Evolutionary conservation across 352 stramenopile genomes (phyloP), one percentile per base, ranked within the genome.

Genomic region (Phytopythium montanum): DNA sequence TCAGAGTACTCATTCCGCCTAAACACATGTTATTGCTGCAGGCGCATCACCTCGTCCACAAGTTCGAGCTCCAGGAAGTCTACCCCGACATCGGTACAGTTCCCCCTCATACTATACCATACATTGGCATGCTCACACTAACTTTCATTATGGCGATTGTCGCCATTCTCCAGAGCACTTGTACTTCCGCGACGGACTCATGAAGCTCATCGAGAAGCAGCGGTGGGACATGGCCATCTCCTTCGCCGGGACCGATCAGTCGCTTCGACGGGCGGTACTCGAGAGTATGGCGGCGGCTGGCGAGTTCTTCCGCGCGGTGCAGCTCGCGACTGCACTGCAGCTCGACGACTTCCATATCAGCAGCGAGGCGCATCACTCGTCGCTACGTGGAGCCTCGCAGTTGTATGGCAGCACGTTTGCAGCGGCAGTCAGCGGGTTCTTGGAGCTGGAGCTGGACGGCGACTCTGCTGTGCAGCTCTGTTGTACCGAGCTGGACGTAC

Each of bases 181-280:
- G 26, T 90, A 88, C 54, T 85, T 68, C 29, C 76, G 79, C 23
- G 81, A 88, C 60, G 69, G 73, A 7, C 42, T 90, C 33, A 63
- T 86, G 54, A 85, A 84, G 57, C 70, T 90, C 29, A 80, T 88
- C 23, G 76, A 87, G 51, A 81, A 83, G 53, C 73, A 81, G 38
- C 75, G 73, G 28, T 90, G 81, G 81, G 65, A 81, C 25, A 70
- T 90, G 50, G 81, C 81, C n/a, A 59, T 84, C 19, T 75, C 78
- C n/a, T 90, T 88, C 60, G 78, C 84, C 26, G 81, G 81, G 0
- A 88, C 71, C 19, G 78, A 88, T 56, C 33, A 46, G 2, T 69
- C 76, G 21, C 69, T 90, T 1, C 78, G 80, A 45, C 60, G 56
- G 14, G 52, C 83, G 21, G 64, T 90, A 9, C 73, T 87, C 23